Evolutionary conservation across 805 yeast species (phyloP), one percentile per base, ranked within the genome.

Genomic region (Saccharomycodes ludwigii): DNA sequence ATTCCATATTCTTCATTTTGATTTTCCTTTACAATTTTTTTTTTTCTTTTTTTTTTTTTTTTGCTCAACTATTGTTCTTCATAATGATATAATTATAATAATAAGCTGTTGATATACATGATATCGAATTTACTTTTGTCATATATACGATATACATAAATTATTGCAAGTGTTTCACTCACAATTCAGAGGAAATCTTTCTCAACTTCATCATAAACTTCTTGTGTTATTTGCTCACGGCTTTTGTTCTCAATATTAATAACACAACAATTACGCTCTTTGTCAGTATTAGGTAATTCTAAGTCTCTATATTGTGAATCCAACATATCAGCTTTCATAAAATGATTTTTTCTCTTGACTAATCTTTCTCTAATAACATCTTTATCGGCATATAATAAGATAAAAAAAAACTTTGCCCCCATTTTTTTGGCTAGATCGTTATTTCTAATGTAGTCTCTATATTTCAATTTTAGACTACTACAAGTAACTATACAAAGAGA

Each of bases 311-410:
- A 76, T 52, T 86, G 96, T 14, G 85, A 73, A 37, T 71, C 65
- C 32, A 85, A 73, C 95, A 86, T 83, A 38, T 72, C 68, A 4
- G 76, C 66, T 50, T 86, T 86, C 94, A 91, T 85, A 52, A 68
- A 91, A 50, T 91, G 98, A 30, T 72, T 71, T 42, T 68, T 52
- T 42, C 98, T 65, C n/a, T 53, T 47, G 5, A 58, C 57, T 33
- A 85, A 79, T 31, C 97, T 65, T 21, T 57, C 48, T 11, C 69
- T 39, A 27, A 86, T 66, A 40, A 67, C 78, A 6, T 74, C 76
- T 42, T 62, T 68, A 6, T 73, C 59, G 8, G 85, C 77, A 43
- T 71, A 67, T 28, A 88, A 54, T 47, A 86, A 77, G 20, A 85
- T 62, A 52, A 79, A 76, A 24, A 68, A 48, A 40, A 80, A 69